Percentiles rank a stretch among this genome's conserved stretches.
Conservation (phyloP, 2,329 filamentous ascomycete species). For the Akanthomyces uredinophilus region DNA sequence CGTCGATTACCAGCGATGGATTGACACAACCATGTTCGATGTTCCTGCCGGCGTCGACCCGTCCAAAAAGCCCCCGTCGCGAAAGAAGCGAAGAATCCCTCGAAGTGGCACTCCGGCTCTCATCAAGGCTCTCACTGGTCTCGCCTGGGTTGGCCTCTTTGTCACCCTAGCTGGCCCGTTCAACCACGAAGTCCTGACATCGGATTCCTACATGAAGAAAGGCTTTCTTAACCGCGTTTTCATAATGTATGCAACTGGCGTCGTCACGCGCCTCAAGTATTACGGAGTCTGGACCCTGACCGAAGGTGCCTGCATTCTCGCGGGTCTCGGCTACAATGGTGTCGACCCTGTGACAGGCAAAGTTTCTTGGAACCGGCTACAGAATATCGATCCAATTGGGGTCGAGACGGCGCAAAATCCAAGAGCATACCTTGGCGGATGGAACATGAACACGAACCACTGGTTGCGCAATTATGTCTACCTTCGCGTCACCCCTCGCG, state of each 20-base stretch:
- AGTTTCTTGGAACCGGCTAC: constrained; percentile 80
- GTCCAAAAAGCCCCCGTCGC: constrained; percentile 75
- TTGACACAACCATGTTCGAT: constrained; percentile 93
- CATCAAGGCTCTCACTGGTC: constrained; percentile 66
- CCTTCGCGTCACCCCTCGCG: constrained; percentile 86
- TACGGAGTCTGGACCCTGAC: constrained; percentile 94
- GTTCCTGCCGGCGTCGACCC: constrained; percentile 77
- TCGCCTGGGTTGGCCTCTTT: constrained; percentile 76
- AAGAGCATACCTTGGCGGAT: constrained; percentile 82
- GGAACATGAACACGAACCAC: constrained; percentile 98
- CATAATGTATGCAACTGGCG: constrained; percentile 75
- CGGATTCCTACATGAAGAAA: constrained; percentile 61
- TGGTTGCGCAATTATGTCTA: constrained; percentile 97
- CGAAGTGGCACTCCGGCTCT: constrained; percentile 81
- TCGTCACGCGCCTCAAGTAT: constrained; percentile 84
- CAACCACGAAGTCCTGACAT: constrained; percentile 56
- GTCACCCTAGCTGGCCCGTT: constrained; percentile 67
- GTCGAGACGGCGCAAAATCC: constrained; percentile 92
- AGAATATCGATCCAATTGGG: constrained; percentile 80
- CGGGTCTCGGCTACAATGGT: constrained; percentile 90
- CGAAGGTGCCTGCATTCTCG: constrained; percentile 89
- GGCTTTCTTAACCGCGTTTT: constrained; percentile 69
- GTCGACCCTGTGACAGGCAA: constrained; percentile 79
- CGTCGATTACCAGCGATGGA: constrained; percentile 85
- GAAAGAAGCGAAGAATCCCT: constrained; percentile 88